Evolutionary conservation across 306 rosid genomes (phyloP), one percentile per base, ranked within the genome.

Genomic region (Lagenaria siceraria): DNA sequence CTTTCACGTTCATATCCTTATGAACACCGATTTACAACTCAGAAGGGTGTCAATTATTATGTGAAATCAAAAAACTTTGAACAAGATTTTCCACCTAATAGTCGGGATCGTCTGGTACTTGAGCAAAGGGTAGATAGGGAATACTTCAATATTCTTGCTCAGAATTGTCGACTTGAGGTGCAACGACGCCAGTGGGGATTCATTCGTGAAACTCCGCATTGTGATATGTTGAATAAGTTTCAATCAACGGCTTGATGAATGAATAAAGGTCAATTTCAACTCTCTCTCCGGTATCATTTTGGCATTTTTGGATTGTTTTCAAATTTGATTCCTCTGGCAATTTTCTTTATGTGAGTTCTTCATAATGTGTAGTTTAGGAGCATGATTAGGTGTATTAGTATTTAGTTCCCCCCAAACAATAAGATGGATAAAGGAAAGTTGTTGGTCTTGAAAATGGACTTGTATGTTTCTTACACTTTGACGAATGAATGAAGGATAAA

Each of bases 121-220:
- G 98, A 94, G 35, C 88, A 81, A 1, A 78, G 29, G 72, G 90
- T 87, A 68, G 98, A 94, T 87, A 87, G 88, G 75, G 98, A 92
- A 35, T 94, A 90, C 82, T 87, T 87, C 74, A 78, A 74, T 75
- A 77, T 90, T 86, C 96, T 94, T 61, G 75, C 86, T 1, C 92
- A 92, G 90, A 92, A 92, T 73, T 92, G 97, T 75, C 86, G 89
- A 75, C 86, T 87, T 11, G 97, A 94, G 88, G 29, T 92, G 77
- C 97, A 91, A 83, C 90, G 98, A 18, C 92, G 90, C 51, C 97
- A 91, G 63, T 94, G 97, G 98, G 96, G 98, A 53, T 91, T 85
- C 80, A 82, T 91, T 49, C 87, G 85, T n/a, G 98, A 94, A 80
- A 94, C 91, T 0, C 98, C 98, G 0, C 96, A 94, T 77, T 94